These are phyloP conservation scores for Beauveria australis DNA, from an alignment of 2,329 filamentous ascomycete species.

Conservation along the genomic window DNA sequence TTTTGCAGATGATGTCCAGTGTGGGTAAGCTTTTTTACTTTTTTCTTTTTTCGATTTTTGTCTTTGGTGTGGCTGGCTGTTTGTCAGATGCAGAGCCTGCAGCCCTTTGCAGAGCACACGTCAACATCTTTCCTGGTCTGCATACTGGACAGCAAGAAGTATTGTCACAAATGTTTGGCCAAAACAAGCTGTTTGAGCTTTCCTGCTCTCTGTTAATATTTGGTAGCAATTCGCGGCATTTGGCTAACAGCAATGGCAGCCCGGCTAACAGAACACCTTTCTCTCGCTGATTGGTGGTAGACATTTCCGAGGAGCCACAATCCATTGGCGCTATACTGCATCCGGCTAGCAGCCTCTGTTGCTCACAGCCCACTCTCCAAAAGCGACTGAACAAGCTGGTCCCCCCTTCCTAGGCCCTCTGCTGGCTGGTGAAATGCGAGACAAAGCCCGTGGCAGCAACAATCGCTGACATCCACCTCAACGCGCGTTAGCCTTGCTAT, in stretches of 20 bases:
- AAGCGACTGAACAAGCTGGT: not conserved
- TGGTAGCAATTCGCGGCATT: not conserved
- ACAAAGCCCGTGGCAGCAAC: conserved; percentile 5
- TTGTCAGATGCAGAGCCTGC: not conserved
- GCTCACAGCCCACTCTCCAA: not conserved
- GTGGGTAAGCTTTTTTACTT: not conserved
- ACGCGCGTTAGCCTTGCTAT: conserved; percentile 11
- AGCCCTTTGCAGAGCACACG: not conserved
- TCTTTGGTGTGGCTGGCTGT: not conserved
- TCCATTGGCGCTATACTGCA: not conserved
- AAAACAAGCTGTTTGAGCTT: not conserved
- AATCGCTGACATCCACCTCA: conserved; percentile 10
- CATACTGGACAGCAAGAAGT: not conserved
- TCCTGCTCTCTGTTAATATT: not conserved
- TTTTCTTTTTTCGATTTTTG: not conserved
- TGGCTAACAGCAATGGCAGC: not conserved
- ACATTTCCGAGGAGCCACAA: not conserved
- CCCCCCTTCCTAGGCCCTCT: not conserved
- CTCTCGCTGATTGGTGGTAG: not conserved
- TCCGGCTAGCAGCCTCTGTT: not conserved
- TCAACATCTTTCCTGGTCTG: not conserved
- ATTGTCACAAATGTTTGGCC: not conserved
- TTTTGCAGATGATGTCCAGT: not conserved
- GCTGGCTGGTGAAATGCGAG: conserved; percentile 5
- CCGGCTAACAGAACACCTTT: not conserved